Evolutionary conservation across 2,329 filamentous ascomycete genomes (phyloP).

Genomic region (Colletotrichum australisinense): DNA sequence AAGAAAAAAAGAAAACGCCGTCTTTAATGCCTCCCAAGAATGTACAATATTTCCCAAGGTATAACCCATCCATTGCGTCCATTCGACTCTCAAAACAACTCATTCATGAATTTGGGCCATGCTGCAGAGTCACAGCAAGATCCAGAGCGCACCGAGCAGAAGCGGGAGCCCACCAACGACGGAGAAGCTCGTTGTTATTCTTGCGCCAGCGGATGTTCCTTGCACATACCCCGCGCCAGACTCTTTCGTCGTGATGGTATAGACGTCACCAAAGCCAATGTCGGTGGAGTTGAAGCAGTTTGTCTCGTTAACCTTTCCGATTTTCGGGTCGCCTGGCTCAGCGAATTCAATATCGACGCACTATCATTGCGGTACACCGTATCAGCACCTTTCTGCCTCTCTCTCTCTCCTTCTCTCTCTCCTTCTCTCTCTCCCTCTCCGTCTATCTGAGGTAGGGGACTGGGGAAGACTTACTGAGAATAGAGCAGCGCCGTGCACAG

Average conservation of each 20-base stretch:
- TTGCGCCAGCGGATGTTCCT: slow-evolving; percentile 43
- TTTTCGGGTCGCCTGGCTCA: slow-evolving; percentile 74
- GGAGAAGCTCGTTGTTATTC: slow-evolving; percentile 17
- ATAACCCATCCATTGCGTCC: slow-evolving; percentile 22
- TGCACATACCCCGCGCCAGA: slow-evolving; percentile 42
- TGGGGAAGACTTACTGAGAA: slow-evolving; percentile 73
- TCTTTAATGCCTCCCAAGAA: slow-evolving; percentile 34
- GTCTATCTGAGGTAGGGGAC: too few species aligned
- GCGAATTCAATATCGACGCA: slow-evolving; percentile 96
- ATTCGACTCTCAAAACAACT: neutral
- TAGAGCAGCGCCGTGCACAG: slow-evolving; percentile 84
- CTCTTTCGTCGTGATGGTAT: slow-evolving; percentile 69
- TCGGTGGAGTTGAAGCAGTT: slow-evolving; percentile 92
- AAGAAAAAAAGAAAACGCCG: slow-evolving; percentile 17
- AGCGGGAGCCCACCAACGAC: slow-evolving; percentile 56
- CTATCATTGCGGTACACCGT: slow-evolving; percentile 53
- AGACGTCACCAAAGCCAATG: slow-evolving; percentile 82
- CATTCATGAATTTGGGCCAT: neutral
- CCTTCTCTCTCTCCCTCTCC: too few species aligned
- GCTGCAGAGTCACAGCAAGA: slow-evolving; percentile 46
- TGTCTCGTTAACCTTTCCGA: slow-evolving; percentile 77
- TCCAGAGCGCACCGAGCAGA: slow-evolving; percentile 50
- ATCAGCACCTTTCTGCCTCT: slow-evolving; percentile 16
- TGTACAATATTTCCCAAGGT: slow-evolving; percentile 21
- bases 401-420: too few species aligned